These are phyloP conservation scores for Sclerotinia sclerotiorum DNA, from an alignment of 2,329 filamentous ascomycete genomes.

Conservation along the genomic window DNA sequence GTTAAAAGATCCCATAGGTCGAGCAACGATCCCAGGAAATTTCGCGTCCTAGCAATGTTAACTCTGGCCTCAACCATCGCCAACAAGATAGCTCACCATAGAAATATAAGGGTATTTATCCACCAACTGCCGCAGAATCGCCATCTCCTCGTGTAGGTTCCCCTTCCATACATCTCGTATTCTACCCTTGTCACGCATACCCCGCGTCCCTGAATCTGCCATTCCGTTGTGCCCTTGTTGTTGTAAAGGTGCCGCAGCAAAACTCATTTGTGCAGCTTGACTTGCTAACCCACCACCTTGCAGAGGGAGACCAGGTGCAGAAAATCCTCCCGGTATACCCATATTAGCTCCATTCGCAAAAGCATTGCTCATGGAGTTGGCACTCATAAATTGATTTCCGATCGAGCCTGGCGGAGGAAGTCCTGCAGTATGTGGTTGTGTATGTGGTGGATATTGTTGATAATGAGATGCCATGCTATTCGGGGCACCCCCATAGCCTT, in stretches of 20 bases:
- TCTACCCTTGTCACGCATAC: constrained; percentile 64
- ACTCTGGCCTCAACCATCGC: constrained; percentile 24
- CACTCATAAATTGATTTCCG: constrained; percentile 60
- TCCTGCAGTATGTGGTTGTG: constrained; percentile 48
- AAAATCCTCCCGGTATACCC: constrained; percentile 57
- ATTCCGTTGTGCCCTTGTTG: constrained; percentile 58
- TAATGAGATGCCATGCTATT: constrained; percentile 44
- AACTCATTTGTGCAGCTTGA: constrained; percentile 84
- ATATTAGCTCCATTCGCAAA: constrained; percentile 53
- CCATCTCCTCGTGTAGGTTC: constrained; percentile 91
- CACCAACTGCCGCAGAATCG: constrained; percentile 74
- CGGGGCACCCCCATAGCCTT: constrained; percentile 39
- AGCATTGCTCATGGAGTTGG: constrained; percentile 19
- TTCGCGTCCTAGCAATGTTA: constrained; percentile 75
- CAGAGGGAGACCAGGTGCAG: constrained; percentile 52
- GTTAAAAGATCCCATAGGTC: constrained; percentile 90
- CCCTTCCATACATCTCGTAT: constrained; percentile 97
- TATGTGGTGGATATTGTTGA: constrained; percentile 48
- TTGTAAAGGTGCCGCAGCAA: constrained; percentile 68
- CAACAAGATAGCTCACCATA: constrained; percentile 64
- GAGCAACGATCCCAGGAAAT: constrained; percentile 94
- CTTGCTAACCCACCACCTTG: constrained; percentile 70
- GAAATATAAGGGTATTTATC: constrained; percentile 94
- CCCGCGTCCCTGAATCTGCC: constrained; percentile 52
- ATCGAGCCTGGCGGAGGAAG: constrained; percentile 61